Conservation (phyloP, 2,329 filamentous ascomycete genomes). For the Paecilomyces variotii region DNA sequence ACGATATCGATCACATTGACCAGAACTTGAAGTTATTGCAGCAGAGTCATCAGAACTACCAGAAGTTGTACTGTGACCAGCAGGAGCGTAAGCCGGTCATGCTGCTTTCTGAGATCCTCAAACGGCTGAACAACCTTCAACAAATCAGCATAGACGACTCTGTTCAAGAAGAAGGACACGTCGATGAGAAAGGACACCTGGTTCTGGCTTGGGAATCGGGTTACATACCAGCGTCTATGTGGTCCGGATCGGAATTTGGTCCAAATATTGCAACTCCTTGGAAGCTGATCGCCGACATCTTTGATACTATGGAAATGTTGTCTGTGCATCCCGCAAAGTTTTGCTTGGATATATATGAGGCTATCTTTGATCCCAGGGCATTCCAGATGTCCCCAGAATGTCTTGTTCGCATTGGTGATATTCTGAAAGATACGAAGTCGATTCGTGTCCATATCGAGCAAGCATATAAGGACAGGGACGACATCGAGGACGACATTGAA, state of each 20-base stretch:
- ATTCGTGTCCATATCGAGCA: neutral
- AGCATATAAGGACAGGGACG: accelerated
- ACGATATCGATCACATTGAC: no score
- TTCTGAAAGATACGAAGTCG: neutral
- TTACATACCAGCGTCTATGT: neutral
- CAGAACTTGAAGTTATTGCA: neutral
- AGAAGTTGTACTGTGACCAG: neutral
- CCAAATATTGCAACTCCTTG: neutral
- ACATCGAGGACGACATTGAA: no score
- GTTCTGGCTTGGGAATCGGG: neutral
- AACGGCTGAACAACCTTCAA: neutral
- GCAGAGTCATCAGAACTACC: neutral
- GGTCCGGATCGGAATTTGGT: neutral
- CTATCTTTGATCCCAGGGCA: neutral
- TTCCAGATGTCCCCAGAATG: neutral
- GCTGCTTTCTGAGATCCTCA: neutral
- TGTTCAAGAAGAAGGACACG: no score
- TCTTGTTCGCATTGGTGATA: neutral
- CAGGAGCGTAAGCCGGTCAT: neutral
- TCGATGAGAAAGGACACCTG: neutral
- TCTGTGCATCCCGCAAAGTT: neutral
- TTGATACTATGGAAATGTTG: neutral
- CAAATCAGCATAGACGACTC: neutral
- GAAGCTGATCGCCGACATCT: neutral
- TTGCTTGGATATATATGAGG: neutral